Base-by-base conservation (phyloP, 2,329 filamentous ascomycete genomes). In the Sclerotinia borealis region DNA sequence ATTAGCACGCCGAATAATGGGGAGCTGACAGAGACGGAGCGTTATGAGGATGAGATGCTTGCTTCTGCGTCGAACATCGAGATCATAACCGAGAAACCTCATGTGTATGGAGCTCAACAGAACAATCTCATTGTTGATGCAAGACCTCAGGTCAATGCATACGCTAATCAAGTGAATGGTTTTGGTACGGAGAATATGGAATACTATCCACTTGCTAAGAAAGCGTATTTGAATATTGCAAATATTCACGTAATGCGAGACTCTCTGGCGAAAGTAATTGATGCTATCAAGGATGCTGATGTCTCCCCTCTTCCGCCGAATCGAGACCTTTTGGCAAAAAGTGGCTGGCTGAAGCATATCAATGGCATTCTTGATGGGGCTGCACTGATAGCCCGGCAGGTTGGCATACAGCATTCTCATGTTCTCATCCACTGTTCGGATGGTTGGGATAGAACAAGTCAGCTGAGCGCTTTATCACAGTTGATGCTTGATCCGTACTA, bases 171-270 rank as follows among this genome's bases (percentile, higher is more conserved):
- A 75, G 91, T 93, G 4, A 87, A 93, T 67, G 95, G 95, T 8
- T 87, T 93, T 75, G 95, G 95, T 2, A 96, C 93, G 0, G 95
- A 99, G 76, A 96, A 97, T 72, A 97, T 98, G 91, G 91, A 96
- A 68, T 90, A 96, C 76, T 99, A 99, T 78, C 91, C 89, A 66
- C 93, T 93, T 72, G 92, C 92, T 19, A 89, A 88, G 64, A 96
- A 97, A 76, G 89, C 89, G 36, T 99, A 96, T 73, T 83, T 99
- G 63, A 95, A 91, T 67, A 99, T 99, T 72, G 93, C 96, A 75
- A 99, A 99, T 74, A 98, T 99, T 65, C 95, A 99, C 73, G 92
- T 97, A 66, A 99, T 99, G 95, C 85, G 95, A 63, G 89, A 90
- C 66, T 98, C 93, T 1, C 80, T 99, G 39, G 88, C 89, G 70